Evolutionary conservation across 192 early-diverging fungal species (phyloP).

Genomic region (Linderina pennispora): DNA sequence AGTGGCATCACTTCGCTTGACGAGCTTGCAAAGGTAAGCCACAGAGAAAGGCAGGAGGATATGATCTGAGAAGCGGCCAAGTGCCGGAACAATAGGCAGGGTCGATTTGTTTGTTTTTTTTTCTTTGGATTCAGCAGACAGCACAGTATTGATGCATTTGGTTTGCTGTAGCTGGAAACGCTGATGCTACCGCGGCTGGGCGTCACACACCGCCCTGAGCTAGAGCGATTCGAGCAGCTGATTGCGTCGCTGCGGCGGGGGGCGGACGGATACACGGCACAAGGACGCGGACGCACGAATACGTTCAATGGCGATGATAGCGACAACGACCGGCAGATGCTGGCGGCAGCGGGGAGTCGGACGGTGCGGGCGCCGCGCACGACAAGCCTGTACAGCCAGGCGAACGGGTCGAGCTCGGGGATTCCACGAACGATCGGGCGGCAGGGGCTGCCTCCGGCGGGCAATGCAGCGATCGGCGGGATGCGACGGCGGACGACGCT

Average conservation of each 20-base stretch:
- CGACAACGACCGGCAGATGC: conserved; percentile 17
- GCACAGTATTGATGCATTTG: too few species aligned
- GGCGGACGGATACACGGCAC: not conserved
- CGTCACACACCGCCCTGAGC: conserved; percentile 21
- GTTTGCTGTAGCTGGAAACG: conserved; percentile 20
- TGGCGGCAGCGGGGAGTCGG: too few species aligned
- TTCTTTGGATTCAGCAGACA: too few species aligned
- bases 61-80: too few species aligned
- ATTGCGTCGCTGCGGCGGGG: conserved; percentile 11
- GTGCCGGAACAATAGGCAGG: too few species aligned
- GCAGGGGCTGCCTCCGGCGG: conserved; percentile 21
- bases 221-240: conserved; percentile 19
- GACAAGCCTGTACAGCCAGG: conserved; percentile 23
- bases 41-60: too few species aligned
- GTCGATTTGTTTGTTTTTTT: too few species aligned
- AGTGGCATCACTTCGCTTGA: conserved; percentile 34
- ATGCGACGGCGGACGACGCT: conserved; percentile 27
- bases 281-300: conserved; percentile 7
- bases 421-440: conserved; percentile 15
- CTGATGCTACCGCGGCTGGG: conserved; percentile 21
- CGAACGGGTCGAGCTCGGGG: conserved; percentile 19
- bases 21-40: conserved; percentile 34
- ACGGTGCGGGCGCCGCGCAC: too few species aligned
- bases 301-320: conserved; percentile 12
- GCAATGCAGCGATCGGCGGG: conserved; percentile 6